Conservation (phyloP, 768 basidiomycete genomes). For the Kwoniella sp. region DNA sequence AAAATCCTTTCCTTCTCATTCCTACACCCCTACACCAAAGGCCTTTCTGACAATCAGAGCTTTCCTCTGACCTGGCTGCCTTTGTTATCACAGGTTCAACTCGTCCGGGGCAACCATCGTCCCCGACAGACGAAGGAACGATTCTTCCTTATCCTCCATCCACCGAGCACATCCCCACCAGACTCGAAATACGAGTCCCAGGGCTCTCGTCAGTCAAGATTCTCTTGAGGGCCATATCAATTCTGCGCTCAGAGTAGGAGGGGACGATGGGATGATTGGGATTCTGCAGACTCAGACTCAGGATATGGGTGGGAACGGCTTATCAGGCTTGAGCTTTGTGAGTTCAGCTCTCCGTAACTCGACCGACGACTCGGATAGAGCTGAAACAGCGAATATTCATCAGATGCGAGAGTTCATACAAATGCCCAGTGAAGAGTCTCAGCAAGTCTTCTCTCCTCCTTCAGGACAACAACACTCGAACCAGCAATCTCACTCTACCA, state of each 20-base stretch:
- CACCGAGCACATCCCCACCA: constrained; percentile 2
- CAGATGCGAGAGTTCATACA: constrained; percentile 23
- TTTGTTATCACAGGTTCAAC: constrained; percentile 22
- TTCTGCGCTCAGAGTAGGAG: constrained; percentile 18
- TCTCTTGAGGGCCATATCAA: constrained; percentile 11
- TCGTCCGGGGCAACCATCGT: constrained; percentile 32
- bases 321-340: constrained; percentile 22
- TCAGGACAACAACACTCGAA: background rate
- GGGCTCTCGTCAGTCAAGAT: constrained; percentile 13
- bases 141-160: constrained; percentile 4
- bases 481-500: background rate
- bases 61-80: too few species aligned
- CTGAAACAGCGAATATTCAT: background rate
- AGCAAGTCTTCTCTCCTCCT: background rate
- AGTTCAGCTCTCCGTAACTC: background rate
- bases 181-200: background rate
- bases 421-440: constrained; percentile 7
- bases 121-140: constrained; percentile 18
- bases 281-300: constrained; percentile 15
- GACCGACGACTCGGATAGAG: background rate
- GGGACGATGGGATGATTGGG: constrained; percentile 20
- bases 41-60: background rate
- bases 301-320: constrained; percentile 12
- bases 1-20: background rate
- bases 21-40: background rate